Base-by-base conservation (phyloP, 805 yeast genomes). In the Debaryomyces tyrocola region DNA sequence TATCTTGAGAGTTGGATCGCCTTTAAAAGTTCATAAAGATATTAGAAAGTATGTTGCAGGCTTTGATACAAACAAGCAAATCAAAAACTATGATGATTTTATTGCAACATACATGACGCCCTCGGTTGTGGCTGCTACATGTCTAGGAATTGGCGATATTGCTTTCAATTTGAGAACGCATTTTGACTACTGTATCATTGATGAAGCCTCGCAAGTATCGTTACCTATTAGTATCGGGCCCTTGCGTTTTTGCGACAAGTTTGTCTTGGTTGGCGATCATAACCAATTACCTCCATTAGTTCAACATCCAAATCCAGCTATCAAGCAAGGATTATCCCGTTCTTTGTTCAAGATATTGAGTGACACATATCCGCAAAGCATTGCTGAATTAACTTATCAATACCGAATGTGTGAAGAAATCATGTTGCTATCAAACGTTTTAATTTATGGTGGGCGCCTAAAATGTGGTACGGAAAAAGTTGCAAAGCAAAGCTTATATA, bases 191-290 rank as follows among this genome's bases (percentile, higher is more conserved):
- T 95, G 97, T 60, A 90, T 94, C 36, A 78, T 94, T 37, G 99
- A 94, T 63, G 99, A 94, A 63, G 98, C 98, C 0, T 90, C 97
- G 1, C 99, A 94, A 59, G 87, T 92, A 0, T 85, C 97, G 0
- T 75, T 92, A 75, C 99, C 99, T 0, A 76, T 88, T 5, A 87
- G 95, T 55, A 64, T 94, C 24, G 99, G 98, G 0, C 98, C 99
- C 0, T 63, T 94, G 40, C 66, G 90, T 28, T 80, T 78, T 52
- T 84, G 90, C 29, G 84, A 85, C 38, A 87, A 79, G 63, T 94
- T 92, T 61, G 77, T 94, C 1, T 74, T 94, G 49, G 97, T 94
- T n/a, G 99, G 99, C 8, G 99, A 94, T 62, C 98, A 94, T 63
- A 82, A 79, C 53, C 99, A 94, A 63, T 71, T 94, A 20, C 95